Percentiles rank a stretch among this genome's conserved stretches.
Evolutionary conservation across 495 filamentous ascomycete species (phyloP).

Genomic region (Hamigera avellanea): DNA sequence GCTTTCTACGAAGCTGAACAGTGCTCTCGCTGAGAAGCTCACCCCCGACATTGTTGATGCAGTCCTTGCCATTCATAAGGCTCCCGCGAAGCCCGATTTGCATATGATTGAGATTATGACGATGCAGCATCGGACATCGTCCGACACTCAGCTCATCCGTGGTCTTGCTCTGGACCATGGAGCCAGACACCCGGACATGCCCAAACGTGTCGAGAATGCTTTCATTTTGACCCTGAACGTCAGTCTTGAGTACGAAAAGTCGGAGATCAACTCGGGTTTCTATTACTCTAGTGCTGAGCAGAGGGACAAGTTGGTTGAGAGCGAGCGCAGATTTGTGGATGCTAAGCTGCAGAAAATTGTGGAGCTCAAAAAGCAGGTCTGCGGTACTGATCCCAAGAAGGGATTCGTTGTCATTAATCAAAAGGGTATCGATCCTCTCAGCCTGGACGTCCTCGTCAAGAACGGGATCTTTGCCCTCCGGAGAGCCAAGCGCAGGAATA

Average conservation of each 20-base stretch:
- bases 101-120: constrained; percentile 99
- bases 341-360: constrained; percentile 96
- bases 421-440: constrained; percentile 96
- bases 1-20: constrained; percentile 86
- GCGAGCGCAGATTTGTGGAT: constrained; percentile 90
- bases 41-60: constrained; percentile 92
- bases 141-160: constrained; percentile 90
- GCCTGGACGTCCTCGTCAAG: constrained; percentile 90
- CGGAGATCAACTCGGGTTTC: constrained; percentile 97
- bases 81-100: constrained; percentile 85
- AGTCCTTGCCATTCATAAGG: constrained; percentile 82
- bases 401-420: constrained; percentile 98
- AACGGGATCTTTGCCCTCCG: constrained; percentile 93
- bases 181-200: constrained; percentile 96
- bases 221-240: constrained; percentile 93
- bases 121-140: constrained; percentile 95
- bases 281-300: constrained; percentile 97
- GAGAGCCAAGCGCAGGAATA: constrained; percentile 92
- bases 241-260: constrained; percentile 96
- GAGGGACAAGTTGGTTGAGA: constrained; percentile 94
- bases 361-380: constrained; percentile 95
- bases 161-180: constrained; percentile 93
- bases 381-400: constrained; percentile 88
- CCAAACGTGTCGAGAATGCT: constrained; percentile 89
- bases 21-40: constrained; percentile 76